A percentile compares a stretch with the other conserved stretches of the same genome.
phyloP scores from a whole-genome alignment of 768 basidiomycete genomes.

The Lactarius pseudohatsudake region DNA sequence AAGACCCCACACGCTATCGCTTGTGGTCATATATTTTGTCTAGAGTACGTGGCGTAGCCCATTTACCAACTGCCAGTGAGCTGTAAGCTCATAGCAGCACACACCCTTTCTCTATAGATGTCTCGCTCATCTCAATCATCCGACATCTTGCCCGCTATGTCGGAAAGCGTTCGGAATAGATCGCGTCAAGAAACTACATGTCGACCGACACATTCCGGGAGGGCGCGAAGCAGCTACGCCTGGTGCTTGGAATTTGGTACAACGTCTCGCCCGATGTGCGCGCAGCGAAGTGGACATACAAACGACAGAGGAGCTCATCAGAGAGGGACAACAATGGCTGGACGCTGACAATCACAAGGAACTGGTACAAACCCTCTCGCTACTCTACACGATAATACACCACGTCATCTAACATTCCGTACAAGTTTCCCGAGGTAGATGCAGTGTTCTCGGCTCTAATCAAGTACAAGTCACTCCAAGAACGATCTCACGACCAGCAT shows the following conservation, averaged over 20 bases:
- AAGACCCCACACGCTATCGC: constrained; percentile 68
- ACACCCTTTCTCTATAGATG: constrained; percentile 45
- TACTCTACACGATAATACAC: neutral
- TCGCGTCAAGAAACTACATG: constrained; percentile 64
- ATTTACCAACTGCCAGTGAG: neutral
- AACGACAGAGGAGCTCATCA: constrained; percentile 41
- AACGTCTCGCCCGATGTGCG: constrained; percentile 17
- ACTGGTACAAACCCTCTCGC: constrained; percentile 14
- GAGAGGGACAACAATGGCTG: constrained; percentile 56
- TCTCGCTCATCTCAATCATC: constrained; percentile 46
- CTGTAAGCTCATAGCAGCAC: constrained; percentile 3
- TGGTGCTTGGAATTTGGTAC: constrained; percentile 17
- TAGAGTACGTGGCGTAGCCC: constrained; percentile 45
- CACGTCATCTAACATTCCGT: neutral
- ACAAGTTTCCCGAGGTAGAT: constrained; percentile 26
- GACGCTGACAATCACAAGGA: constrained; percentile 19
- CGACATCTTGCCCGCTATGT: constrained; percentile 64
- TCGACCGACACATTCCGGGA: constrained; percentile 41
- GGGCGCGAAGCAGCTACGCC: constrained; percentile 13
- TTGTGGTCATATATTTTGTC: constrained; percentile 78
- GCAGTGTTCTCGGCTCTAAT: constrained; percentile 22
- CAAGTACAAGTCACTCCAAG: constrained; percentile 26
- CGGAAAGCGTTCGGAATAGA: constrained; percentile 58
- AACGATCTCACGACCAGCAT: constrained; percentile 20
- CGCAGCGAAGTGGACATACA: constrained; percentile 33